Evolutionary conservation across 306 rosid genomes (phyloP).

Genomic region (Sphenostylis stenocarpa): DNA sequence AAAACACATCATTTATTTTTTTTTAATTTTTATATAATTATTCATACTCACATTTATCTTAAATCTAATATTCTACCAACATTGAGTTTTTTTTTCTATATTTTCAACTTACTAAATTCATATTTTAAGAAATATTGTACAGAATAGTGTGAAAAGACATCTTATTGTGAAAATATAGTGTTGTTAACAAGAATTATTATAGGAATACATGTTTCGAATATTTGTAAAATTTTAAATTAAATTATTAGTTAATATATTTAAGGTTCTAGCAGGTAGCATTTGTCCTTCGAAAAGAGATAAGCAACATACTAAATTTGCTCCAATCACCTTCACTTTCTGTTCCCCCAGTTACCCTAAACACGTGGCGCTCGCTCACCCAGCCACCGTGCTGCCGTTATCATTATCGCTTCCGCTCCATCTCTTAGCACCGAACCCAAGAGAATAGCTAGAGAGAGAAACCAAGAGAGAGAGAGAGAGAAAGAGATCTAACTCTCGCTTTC

Average conservation of each 20-base stretch:
- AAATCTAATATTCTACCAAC: too few relatives aligned
- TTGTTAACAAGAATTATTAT: too few relatives aligned
- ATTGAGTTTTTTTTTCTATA: too few relatives aligned
- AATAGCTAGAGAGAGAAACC: constrained; percentile 22
- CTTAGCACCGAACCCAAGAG: constrained; percentile 23
- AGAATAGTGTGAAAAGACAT: too few relatives aligned
- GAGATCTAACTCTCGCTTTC: constrained; percentile 1
- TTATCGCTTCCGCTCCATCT: constrained; percentile 56
- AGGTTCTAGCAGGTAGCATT: background rate
- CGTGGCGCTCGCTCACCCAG: constrained; percentile 57
- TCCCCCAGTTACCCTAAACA: constrained; percentile 56
- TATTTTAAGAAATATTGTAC: too few relatives aligned
- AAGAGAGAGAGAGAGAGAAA: background rate
- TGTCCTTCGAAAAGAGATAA: background rate
- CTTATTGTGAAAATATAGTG: too few relatives aligned
- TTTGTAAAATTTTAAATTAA: too few relatives aligned
- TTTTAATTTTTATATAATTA: too few relatives aligned
- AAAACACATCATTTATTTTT: too few relatives aligned
- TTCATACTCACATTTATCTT: too few relatives aligned
- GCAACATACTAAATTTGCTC: background rate
- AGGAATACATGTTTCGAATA: too few relatives aligned
- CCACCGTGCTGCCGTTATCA: constrained; percentile 68
- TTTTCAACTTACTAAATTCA: too few relatives aligned
- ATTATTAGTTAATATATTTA: background rate
- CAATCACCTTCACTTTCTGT: constrained; percentile 39